These are phyloP conservation scores for Nigrospora oryzae DNA, from an alignment of 2,329 filamentous ascomycete species.

Conservation along the genomic window DNA sequence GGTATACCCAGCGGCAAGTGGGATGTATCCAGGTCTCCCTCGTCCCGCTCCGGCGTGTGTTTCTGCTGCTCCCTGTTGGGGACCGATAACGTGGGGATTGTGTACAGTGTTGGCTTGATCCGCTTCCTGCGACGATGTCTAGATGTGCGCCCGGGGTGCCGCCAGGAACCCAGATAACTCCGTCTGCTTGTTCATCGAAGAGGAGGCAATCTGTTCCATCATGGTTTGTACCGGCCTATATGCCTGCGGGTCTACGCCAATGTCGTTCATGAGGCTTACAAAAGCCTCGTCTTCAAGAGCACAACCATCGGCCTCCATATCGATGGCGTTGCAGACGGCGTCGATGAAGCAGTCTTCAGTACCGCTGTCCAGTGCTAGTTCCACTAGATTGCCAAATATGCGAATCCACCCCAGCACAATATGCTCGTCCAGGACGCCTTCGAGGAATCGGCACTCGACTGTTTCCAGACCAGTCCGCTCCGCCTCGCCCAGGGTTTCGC, in stretches of 20 bases:
- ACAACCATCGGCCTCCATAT: no score
- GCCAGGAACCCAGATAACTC: no score
- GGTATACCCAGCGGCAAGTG: no score
- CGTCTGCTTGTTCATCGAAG: neutral
- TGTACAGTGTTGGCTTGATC: no score
- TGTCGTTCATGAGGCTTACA: constrained; percentile 1
- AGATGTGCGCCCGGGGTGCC: no score
- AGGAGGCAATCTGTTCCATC: neutral
- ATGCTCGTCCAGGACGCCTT: constrained; percentile 20
- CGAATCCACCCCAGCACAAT: constrained; percentile 24
- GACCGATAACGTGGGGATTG: no score
- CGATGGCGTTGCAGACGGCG: no score
- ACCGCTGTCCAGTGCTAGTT: constrained; percentile 11
- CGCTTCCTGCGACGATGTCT: no score
- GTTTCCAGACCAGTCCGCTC: constrained; percentile 23
- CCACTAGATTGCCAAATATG: constrained; percentile 22
- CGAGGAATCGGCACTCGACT: constrained; percentile 29
- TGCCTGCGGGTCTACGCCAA: neutral
- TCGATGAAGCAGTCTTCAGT: no score
- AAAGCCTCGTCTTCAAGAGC: neutral
- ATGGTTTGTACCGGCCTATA: constrained; percentile 1
- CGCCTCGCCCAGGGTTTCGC: constrained; percentile 19
- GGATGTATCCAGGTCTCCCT: no score
- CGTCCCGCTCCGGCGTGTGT: no score
- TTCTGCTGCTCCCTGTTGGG: no score